Conservation (phyloP, 495 filamentous ascomycete genomes). For the Haplographium delicatum region DNA sequence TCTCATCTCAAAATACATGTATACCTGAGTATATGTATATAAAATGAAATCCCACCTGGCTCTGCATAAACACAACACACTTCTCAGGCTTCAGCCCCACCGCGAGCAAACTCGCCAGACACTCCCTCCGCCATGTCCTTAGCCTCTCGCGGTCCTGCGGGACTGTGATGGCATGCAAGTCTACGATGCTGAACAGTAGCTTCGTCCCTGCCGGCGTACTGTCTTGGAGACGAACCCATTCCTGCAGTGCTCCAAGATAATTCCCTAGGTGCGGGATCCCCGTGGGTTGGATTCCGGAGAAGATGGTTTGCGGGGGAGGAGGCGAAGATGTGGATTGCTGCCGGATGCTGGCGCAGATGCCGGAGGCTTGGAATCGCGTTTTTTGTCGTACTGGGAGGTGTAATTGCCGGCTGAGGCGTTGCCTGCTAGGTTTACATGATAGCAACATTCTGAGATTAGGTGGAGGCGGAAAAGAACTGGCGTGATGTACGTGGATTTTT, state of each 20-base stretch:
- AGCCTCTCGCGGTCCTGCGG: slow-evolving; percentile 57
- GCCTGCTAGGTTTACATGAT: too few species aligned
- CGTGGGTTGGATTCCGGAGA: slow-evolving; percentile 96
- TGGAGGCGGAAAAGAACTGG: background rate
- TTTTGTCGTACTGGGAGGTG: too few species aligned
- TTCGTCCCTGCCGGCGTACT: slow-evolving; percentile 45
- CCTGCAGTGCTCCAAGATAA: slow-evolving; percentile 84
- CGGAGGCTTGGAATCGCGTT: background rate
- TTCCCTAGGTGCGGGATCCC: slow-evolving; percentile 95
- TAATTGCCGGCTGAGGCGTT: too few species aligned
- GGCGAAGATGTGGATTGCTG: background rate
- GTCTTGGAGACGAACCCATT: slow-evolving; percentile 80
- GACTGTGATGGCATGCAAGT: slow-evolving; percentile 86
- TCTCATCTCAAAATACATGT: background rate
- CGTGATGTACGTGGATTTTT: slow-evolving; percentile 2
- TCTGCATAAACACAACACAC: background rate
- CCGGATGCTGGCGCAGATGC: background rate
- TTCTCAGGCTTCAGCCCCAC: slow-evolving; percentile 30
- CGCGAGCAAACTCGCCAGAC: slow-evolving; percentile 74
- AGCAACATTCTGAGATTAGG: background rate
- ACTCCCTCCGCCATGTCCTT: slow-evolving; percentile 59
- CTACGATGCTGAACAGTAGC: slow-evolving; percentile 79
- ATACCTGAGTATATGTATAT: too few species aligned
- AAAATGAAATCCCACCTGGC: too few species aligned
- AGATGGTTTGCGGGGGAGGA: slow-evolving; percentile 40